Conservation (phyloP, 2,329 filamentous ascomycete species). For the Ophiosphaerella narmari region DNA sequence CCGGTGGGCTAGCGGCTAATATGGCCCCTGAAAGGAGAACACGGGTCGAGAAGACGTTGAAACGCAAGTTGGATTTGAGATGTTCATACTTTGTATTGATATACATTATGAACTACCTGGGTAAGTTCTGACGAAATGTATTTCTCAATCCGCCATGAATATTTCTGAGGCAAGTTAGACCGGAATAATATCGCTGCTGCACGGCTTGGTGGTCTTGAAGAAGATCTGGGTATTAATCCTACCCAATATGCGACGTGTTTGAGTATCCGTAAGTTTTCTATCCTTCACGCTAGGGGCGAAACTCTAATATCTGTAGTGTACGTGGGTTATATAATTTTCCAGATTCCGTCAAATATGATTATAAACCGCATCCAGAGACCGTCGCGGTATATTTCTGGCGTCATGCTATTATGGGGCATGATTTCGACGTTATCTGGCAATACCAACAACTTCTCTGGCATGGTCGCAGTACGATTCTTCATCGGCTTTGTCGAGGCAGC, state of each 20-base stretch:
- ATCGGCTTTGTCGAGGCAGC: slow-evolving; percentile 47
- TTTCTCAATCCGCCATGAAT: background rate
- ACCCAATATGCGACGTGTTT: slow-evolving; percentile 42
- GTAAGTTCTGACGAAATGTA: slow-evolving; percentile 5
- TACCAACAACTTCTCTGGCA: slow-evolving; percentile 40
- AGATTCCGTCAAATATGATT: slow-evolving; percentile 52
- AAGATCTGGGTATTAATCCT: slow-evolving; percentile 34
- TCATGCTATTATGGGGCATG: slow-evolving; percentile 48
- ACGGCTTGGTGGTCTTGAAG: slow-evolving; percentile 38
- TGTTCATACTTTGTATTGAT: slow-evolving; percentile 43
- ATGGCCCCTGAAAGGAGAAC: slow-evolving; percentile 36
- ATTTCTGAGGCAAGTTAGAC: slow-evolving; percentile 7
- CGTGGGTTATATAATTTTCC: slow-evolving; percentile 25
- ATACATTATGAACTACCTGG: slow-evolving; percentile 44
- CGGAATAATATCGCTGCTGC: slow-evolving; percentile 44
- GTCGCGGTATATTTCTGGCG: slow-evolving; percentile 41
- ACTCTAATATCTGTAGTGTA: slow-evolving; percentile 12
- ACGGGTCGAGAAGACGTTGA: slow-evolving; percentile 41
- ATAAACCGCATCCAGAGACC: slow-evolving; percentile 45
- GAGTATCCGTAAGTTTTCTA: slow-evolving; percentile 34
- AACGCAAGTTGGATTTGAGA: slow-evolving; percentile 39
- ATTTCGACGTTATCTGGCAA: slow-evolving; percentile 45
- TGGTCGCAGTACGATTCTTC: slow-evolving; percentile 45
- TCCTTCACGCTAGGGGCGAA: slow-evolving; percentile 2
- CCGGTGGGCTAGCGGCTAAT: slow-evolving; percentile 20